Base-by-base conservation (phyloP, 2,329 filamentous ascomycete genomes). In the Hymenoscyphus occultus region DNA sequence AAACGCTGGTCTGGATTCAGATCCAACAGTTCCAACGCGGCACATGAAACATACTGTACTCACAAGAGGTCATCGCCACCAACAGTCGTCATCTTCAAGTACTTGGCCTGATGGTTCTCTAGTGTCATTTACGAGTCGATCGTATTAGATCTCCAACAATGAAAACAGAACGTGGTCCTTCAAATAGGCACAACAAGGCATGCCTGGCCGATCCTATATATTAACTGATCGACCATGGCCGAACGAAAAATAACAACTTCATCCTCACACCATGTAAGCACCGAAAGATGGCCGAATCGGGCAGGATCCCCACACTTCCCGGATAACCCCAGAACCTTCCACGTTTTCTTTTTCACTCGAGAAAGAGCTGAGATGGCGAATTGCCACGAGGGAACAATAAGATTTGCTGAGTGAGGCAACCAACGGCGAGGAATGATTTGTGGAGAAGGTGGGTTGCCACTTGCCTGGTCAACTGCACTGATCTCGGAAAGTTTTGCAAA, bases 361-460 rank as follows among this genome's bases (percentile, higher is more conserved):
- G 35, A 57, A 57, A 28, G 31, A 57, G 56, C 56, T 57, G 32
- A 57, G 32, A 57, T 57, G 56, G 56, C 14, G 56, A 57, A n/a
- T 57, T 57, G 28, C 56, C 56, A 57, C 56, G 56, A 57, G 56
- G 28, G 56, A 57, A 35, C 32, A 57, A n/a, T n/a, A 39, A 39
- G 54, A 35, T 35, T 56, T 31, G 22, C 54, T 32, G 54, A 35
- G 56, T 35, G 56, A 57, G 56, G 56, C 28, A 54, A 54, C 48
- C 48, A 54, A 54, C 48, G 9, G 22, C 22, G 22, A 54, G 10
- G 19, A 54, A 54, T 19, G 22, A 54, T 12, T 28, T 28, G 48
- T 54, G 48, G 19, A 54, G 19, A 28, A 54, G 22, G 19, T 22
- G 10, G 48, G 56, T 39, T 28, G 14, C n/a, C 56, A 39, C 45